Conservation (phyloP, 1,284 basidiomycete genomes). For the Malassezia equina region DNA sequence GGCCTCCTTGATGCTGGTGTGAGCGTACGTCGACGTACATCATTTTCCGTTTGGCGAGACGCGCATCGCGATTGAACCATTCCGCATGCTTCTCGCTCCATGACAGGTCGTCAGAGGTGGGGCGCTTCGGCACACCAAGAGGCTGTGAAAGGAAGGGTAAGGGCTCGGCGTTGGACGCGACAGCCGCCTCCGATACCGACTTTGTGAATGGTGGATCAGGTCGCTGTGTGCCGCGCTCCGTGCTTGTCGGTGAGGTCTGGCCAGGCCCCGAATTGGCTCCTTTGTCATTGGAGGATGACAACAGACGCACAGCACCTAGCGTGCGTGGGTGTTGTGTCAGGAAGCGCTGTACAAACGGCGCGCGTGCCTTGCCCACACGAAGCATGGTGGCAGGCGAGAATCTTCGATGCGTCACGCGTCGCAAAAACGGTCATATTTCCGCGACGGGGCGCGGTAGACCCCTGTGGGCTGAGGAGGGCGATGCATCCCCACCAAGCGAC, state of each 20-base stretch:
- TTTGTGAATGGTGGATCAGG: slow-evolving; percentile 5
- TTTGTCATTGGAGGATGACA: not conserved
- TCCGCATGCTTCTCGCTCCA: slow-evolving; percentile 63
- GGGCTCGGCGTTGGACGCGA: slow-evolving; percentile 22
- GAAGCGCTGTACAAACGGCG: not conserved
- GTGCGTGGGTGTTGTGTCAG: not conserved
- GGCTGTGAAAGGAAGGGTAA: slow-evolving; percentile 61
- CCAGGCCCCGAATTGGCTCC: not conserved
- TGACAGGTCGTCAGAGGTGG: slow-evolving; percentile 57
- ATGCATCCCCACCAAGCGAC: too few species aligned
- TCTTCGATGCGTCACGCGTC: not conserved
- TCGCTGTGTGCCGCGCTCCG: not conserved
- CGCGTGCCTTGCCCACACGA: not conserved
- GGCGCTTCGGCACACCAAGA: slow-evolving; percentile 58
- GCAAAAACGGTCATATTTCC: not conserved
- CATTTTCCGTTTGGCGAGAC: slow-evolving; percentile 24
- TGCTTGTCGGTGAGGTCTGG: not conserved
- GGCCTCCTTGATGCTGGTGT: slow-evolving; percentile 66
- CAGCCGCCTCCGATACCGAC: slow-evolving; percentile 11
- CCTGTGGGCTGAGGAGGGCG: too few species aligned
- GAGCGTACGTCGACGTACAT: slow-evolving; percentile 55
- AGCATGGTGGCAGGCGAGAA: not conserved
- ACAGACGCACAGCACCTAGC: not conserved
- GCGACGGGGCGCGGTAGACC: not conserved
- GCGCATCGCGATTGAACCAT: slow-evolving; percentile 55